Percentiles rank a stretch among this genome's conserved stretches.
These are phyloP conservation scores for Fomitopsis pulvina DNA, from an alignment of 768 basidiomycete genomes.

Conservation along the genomic window DNA sequence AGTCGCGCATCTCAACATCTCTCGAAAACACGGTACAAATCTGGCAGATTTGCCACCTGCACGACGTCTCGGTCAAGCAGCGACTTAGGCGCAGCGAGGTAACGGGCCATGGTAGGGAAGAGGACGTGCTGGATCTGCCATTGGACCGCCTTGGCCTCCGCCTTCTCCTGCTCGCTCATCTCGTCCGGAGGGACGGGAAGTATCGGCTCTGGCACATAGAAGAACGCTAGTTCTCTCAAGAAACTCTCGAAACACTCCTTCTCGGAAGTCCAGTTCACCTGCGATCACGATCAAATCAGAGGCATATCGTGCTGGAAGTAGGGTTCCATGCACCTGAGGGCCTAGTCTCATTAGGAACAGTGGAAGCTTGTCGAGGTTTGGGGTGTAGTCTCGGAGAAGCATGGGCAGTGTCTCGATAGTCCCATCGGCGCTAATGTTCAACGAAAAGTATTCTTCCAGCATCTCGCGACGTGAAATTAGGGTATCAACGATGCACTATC, in stretches of 20 bases:
- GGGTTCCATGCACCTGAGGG: conserved; percentile 55
- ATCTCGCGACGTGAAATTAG: conserved; percentile 65
- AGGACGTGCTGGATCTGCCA: conserved; percentile 92
- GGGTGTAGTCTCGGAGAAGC: conserved; percentile 80
- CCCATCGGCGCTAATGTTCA: conserved; percentile 63
- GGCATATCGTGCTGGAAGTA: not conserved
- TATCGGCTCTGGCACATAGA: conserved; percentile 70
- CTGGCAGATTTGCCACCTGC: conserved; percentile 85
- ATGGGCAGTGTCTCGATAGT: conserved; percentile 73
- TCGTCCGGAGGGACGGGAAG: conserved; percentile 10
- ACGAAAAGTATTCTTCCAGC: conserved; percentile 87
- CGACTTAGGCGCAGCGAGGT: conserved; percentile 61
- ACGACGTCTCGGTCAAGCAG: conserved; percentile 70
- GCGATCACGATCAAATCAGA: not conserved
- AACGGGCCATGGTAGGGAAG: conserved; percentile 79
- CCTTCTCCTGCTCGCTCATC: conserved; percentile 1
- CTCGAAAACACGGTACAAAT: conserved; percentile 93
- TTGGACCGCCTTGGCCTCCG: conserved; percentile 43
- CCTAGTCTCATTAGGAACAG: conserved; percentile 87
- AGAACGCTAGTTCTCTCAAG: conserved; percentile 84
- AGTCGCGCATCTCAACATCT: conserved; percentile 76
- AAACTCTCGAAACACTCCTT: conserved; percentile 80
- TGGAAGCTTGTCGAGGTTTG: conserved; percentile 87
- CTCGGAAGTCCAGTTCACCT: conserved; percentile 91
- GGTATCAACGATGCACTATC: conserved; percentile 57